Evolutionary conservation across 306 rosid genomes (phyloP).

Genomic region (Astragalus membranaceus): DNA sequence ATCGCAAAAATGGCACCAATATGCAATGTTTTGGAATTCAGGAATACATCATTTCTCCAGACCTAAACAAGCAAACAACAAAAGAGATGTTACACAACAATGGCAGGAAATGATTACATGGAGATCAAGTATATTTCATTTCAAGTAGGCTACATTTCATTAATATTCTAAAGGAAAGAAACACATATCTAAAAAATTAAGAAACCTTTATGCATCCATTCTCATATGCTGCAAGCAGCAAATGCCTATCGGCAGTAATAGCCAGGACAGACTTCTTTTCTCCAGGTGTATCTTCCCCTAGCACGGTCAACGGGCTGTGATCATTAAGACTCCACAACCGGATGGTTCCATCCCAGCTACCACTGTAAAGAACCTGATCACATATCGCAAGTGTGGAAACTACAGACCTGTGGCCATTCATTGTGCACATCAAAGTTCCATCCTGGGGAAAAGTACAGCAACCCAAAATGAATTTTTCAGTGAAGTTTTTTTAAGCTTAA

Average conservation of each 20-base stretch:
- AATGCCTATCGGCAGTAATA: conserved; percentile 43
- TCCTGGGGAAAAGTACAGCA: conserved; percentile 46
- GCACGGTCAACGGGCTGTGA: conserved; percentile 68
- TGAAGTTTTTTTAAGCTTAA: not conserved
- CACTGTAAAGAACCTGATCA: conserved; percentile 80
- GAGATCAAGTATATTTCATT: conserved; percentile 14
- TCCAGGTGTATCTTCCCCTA: conserved; percentile 62
- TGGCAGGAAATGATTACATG: not conserved
- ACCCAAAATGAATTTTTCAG: conserved; percentile 14
- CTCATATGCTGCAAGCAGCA: conserved; percentile 75
- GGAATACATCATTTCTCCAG: conserved; percentile 72
- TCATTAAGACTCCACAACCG: conserved; percentile 85
- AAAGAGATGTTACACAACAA: conserved; percentile 9
- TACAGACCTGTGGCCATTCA: conserved; percentile 80
- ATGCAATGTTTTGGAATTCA: conserved; percentile 52
- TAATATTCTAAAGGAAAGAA: conserved; percentile 4
- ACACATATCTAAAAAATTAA: conserved; percentile 14
- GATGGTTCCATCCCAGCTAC: conserved; percentile 96
- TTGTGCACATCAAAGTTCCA: conserved; percentile 56
- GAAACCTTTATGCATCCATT: conserved; percentile 77
- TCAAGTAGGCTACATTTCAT: conserved; percentile 16
- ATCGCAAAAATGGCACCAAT: conserved; percentile 62
- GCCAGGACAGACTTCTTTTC: conserved; percentile 52
- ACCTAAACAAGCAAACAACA: conserved; percentile 46
- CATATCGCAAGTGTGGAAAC: conserved; percentile 73